Conservation (phyloP, 352 stramenopile species). For the Phytophthora tentaculata region DNA sequence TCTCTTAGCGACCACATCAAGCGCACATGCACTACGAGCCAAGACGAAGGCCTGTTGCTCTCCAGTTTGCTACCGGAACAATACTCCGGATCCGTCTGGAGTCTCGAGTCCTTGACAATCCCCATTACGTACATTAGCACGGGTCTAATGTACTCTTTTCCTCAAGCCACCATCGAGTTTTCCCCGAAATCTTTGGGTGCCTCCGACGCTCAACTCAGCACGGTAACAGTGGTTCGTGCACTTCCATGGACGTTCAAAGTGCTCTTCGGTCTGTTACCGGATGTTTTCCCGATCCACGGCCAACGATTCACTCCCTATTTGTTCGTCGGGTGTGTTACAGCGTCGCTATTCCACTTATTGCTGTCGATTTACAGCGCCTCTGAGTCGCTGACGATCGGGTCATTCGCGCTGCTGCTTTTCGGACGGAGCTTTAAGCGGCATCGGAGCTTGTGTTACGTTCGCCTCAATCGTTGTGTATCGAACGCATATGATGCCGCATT, state of each 20-base stretch:
- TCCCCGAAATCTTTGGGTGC: constrained; percentile 68
- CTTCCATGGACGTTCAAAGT: constrained; percentile 87
- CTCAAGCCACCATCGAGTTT: constrained; percentile 77
- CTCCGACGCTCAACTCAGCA: constrained; percentile 76
- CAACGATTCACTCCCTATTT: constrained; percentile 83
- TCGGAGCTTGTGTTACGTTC: constrained; percentile 77
- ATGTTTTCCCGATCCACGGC: constrained; percentile 59
- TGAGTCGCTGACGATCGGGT: constrained; percentile 52
- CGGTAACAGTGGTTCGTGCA: constrained; percentile 64
- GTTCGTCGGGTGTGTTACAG: constrained; percentile 62
- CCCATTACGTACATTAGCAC: constrained; percentile 84
- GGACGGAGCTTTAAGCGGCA: constrained; percentile 74
- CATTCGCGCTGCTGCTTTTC: constrained; percentile 80
- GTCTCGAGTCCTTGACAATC: constrained; percentile 60
- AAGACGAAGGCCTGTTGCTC: constrained; percentile 31
- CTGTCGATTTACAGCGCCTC: constrained; percentile 41
- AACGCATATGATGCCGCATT: constrained; percentile 43
- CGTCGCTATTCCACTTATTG: constrained; percentile 63
- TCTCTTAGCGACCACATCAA: constrained; percentile 36
- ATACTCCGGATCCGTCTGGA: constrained; percentile 55
- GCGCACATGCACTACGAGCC: constrained; percentile 24
- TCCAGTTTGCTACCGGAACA: constrained; percentile 28
- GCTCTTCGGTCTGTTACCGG: constrained; percentile 72
- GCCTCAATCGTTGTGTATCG: constrained; percentile 62
- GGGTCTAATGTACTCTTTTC: constrained; percentile 70